Base-by-base conservation (phyloP, 164 flowering plant genomes). In the Magnolia officinalis region DNA sequence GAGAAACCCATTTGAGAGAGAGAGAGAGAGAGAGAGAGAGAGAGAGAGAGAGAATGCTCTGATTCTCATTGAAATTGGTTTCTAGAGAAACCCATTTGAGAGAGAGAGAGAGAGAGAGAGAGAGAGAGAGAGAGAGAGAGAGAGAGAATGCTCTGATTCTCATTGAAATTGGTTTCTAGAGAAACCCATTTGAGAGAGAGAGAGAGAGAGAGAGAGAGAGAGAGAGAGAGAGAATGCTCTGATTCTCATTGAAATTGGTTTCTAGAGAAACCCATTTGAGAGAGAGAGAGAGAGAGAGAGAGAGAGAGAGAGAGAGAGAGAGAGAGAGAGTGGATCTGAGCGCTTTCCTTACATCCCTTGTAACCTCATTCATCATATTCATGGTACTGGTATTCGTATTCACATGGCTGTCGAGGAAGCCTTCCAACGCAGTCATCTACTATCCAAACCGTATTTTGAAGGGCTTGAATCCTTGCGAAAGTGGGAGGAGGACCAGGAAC, bases 341-440 rank as follows among this genome's bases (percentile, higher is more conserved):
- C 31, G 90, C 98, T 18, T 94, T 94, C 76, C n/a, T 96, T 80
- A 94, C 97, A 81, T 94, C 99, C 9, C 80, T 96, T 19, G 90
- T 69, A 80, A 96, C 99, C 29, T 96, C 99, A 18, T 96, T 85
- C 26, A 1, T 90, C n/a, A 86, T 96, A 1, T 96, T 92, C 80
- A 74, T 96, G 80, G 66, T 96, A 13, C 75, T 96, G 78, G 86
- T 96, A 90, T 45, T 90, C 2, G 64, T 94, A 37, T 96, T 94
- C 85, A 6, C 90, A 0, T 94, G 94, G 95, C 85, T 94, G 16
- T 90, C 96, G 0, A 75, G 79, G 64, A 86, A 70, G 71, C 95
- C 90, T 0, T 87, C 88, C 0, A 96, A 96, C 81, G 16, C 72
- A 7, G 95, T 89, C 2, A 74, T 96, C 2, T 96, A 96, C 82